Evolutionary conservation across 192 early-diverging fungal genomes (phyloP).

Genomic region (Diversispora eburnea): DNA sequence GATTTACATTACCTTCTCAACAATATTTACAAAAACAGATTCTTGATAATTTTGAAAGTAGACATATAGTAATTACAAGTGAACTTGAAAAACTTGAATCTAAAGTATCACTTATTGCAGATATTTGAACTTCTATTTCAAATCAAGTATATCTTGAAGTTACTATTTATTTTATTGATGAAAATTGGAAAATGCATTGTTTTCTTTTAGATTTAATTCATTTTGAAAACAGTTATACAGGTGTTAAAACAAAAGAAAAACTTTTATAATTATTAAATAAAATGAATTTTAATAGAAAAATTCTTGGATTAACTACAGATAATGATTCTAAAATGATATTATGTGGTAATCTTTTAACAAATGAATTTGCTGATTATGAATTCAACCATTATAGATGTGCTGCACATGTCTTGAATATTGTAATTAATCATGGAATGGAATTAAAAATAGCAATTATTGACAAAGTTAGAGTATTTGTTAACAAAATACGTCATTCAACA

Average conservation of each 20-base stretch:
- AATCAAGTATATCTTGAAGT: not conserved
- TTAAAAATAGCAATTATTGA: not conserved
- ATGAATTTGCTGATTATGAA: not conserved
- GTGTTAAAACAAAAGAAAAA: not conserved
- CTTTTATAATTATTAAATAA: not conserved
- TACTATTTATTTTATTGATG: conserved; percentile 1
- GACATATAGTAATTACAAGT: too few relatives aligned
- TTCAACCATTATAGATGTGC: conserved; percentile 15
- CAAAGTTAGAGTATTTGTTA: conserved; percentile 5
- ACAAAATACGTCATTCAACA: conserved; percentile 7
- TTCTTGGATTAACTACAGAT: conserved; percentile 1
- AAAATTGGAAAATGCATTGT: not conserved
- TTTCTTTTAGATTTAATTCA: conserved; percentile 13
- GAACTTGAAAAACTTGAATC: not conserved
- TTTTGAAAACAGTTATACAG: not conserved
- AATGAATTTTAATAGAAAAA: conserved; percentile 14
- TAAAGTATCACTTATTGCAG: not conserved
- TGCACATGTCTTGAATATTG: conserved; percentile 16
- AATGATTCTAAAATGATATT: conserved; percentile 13
- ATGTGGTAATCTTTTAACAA: not conserved
- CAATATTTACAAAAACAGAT: too few relatives aligned
- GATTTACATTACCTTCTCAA: too few relatives aligned
- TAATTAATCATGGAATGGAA: conserved; percentile 11
- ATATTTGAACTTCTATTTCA: not conserved
- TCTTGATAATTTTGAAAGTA: too few relatives aligned